Conservation (phyloP, 371 early-diverging fungal species). For the Rhizomucor miehei region DNA sequence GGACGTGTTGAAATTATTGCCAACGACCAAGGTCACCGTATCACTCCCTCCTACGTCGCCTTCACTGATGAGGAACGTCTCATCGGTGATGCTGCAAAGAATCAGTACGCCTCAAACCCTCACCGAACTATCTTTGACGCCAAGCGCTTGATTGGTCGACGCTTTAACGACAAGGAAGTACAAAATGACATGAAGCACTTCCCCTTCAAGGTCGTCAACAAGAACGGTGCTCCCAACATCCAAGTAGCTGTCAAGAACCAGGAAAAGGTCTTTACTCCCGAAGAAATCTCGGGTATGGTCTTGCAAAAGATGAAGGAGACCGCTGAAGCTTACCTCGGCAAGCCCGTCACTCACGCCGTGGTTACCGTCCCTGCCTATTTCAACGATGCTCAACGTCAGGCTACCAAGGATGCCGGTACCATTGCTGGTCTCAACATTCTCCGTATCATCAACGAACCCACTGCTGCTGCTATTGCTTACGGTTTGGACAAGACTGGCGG, state of each 20-base stretch:
- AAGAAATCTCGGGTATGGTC: conserved; percentile 96
- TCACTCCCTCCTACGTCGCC: conserved; percentile 89
- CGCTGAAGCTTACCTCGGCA: conserved; percentile 95
- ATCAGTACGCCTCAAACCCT: conserved; percentile 80
- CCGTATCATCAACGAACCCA: conserved; percentile 92
- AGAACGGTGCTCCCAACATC: conserved; percentile 80
- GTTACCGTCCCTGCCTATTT: conserved; percentile 95
- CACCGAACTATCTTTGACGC: conserved; percentile 91
- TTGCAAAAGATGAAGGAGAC: conserved; percentile 97
- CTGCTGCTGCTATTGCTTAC: conserved; percentile 95
- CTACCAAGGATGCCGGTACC: conserved; percentile 80
- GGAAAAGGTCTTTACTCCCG: conserved; percentile 92
- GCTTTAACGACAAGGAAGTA: conserved; percentile 81
- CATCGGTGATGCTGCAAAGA: conserved; percentile 89
- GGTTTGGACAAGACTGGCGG: conserved; percentile 71
- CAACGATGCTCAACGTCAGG: conserved; percentile 80
- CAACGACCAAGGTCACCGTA: conserved; percentile 79
- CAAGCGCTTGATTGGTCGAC: conserved; percentile 94
- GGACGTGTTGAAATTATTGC: conserved; percentile 84
- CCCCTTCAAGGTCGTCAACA: conserved; percentile 85
- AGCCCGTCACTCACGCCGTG: conserved; percentile 78
- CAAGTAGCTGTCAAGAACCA: conserved; percentile 85
- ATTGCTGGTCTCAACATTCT: conserved; percentile 77
- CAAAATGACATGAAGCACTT: conserved; percentile 88
- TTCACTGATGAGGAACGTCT: conserved; percentile 82